Percentiles rank a stretch among this genome's conserved stretches.
Evolutionary conservation across 129 eudicot genomes (phyloP).

Genomic region (Flaveria robusta): DNA sequence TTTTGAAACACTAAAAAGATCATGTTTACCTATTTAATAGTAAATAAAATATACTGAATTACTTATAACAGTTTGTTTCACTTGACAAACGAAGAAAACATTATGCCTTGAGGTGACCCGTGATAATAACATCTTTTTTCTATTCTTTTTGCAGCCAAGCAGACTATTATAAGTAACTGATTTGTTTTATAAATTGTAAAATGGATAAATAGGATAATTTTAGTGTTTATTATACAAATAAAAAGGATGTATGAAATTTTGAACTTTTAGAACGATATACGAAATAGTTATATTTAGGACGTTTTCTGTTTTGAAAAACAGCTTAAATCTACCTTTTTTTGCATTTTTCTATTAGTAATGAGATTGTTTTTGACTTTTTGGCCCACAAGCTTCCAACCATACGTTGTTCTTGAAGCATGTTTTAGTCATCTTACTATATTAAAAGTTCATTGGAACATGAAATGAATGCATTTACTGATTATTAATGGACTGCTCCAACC

Average conservation of each 20-base stretch:
- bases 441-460: background rate
- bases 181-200: background rate
- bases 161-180: background rate
- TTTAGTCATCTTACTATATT: background rate
- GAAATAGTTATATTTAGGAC: background rate
- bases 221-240: background rate
- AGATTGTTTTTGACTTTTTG: background rate
- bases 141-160: background rate
- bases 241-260: background rate
- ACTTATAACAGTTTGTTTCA: background rate
- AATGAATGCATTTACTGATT: background rate
- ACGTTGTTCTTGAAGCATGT: no score
- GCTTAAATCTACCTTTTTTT: background rate
- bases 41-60: background rate
- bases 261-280: background rate
- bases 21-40: background rate
- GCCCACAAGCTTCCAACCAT: background rate
- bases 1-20: background rate
- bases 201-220: background rate
- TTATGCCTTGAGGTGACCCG: conserved; percentile 1
- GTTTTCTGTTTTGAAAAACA: background rate
- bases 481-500: background rate
- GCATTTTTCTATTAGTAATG: background rate
- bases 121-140: background rate
- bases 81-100: background rate